Evolutionary conservation across 306 rosid species (phyloP), one percentile per base, ranked within the genome.

Genomic region (Vigna trinervia): DNA sequence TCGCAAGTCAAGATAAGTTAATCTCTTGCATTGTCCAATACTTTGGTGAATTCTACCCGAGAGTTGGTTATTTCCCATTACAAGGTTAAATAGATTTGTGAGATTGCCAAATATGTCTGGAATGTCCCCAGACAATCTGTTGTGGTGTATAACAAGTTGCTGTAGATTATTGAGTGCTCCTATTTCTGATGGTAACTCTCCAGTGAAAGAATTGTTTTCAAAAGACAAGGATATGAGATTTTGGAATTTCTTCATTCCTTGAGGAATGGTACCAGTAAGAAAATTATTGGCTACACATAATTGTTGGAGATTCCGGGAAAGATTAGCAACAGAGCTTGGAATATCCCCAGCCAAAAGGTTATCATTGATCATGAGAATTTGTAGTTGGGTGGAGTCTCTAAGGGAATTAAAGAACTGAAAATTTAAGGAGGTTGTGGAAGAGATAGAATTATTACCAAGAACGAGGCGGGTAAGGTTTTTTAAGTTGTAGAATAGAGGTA

Each of bases 31-130:
- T 38, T 80, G 71, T 32, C 73, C 85, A 41, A 86, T 69, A 56
- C 87, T 80, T 12, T 22, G 0, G 22, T 39, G 84, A 78, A 86
- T 77, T 80, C 28, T 64, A 50, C 78, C 82, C 2, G 85, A 56
- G 52, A 86, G 54, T 1, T 74, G 76, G 71, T 86, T 86, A 3
- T 22, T 4, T 22, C 63, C 46, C 76, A 86, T n/a, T 62, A 0
- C 4, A 50, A 80, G 83, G 11, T 0, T 0, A 56, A 1, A 50
- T 1, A 83, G 41, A 58, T 48, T 69, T 10, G 89, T 50, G 4
- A 83, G 54, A 78, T 86, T 86, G 13, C 89, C 83, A 78, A 86
- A 86, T 1, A 80, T 64, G 12, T 86, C 82, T 0, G 87, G 87
- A 78, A 86, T 78, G 58, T 83, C 84, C n/a, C 85, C 80, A 5